Percentiles rank a stretch among this genome's conserved stretches.
phyloP scores from a whole-genome alignment of 169 alveolate genomes.

The Cryptosporidium viatorum region DNA sequence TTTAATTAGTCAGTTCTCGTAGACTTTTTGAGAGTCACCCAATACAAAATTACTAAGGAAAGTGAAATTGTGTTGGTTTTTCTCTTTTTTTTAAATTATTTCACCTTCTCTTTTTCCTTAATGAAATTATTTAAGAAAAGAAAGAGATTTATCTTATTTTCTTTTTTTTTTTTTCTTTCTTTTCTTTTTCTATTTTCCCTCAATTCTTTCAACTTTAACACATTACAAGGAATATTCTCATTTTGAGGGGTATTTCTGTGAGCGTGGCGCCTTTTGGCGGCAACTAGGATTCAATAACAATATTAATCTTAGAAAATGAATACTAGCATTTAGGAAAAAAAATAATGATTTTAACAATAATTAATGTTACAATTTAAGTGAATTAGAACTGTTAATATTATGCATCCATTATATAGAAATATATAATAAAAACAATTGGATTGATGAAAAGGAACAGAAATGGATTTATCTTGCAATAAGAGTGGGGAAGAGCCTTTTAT shows the following conservation, averaged over 20 bases:
- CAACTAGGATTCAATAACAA: not conserved
- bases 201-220: not conserved
- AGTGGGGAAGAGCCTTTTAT: too few species aligned
- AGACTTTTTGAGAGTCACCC: not conserved
- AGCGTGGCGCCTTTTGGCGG: constrained; percentile 15
- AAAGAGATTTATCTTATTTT: not conserved
- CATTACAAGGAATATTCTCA: not conserved
- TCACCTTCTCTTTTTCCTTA: not conserved
- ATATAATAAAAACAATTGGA: too few species aligned
- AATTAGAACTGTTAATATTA: too few species aligned
- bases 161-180: not conserved
- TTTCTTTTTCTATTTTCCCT: constrained; percentile 7
- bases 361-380: too few species aligned
- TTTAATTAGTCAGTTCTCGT: not conserved
- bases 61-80: not conserved
- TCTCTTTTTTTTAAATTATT: too few species aligned
- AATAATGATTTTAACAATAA: too few species aligned
- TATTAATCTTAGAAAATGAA: too few species aligned
- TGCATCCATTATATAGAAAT: too few species aligned
- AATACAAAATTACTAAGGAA: not conserved
- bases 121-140: not conserved
- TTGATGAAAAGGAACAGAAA: too few species aligned
- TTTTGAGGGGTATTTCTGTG: constrained; percentile 5
- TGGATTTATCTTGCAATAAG: too few species aligned
- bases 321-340: too few species aligned